A percentile compares a stretch with the other conserved stretches of the same genome.
Evolutionary conservation across 1,139 yeast species (phyloP).

Genomic region (Kluyveromyces sp.): DNA sequence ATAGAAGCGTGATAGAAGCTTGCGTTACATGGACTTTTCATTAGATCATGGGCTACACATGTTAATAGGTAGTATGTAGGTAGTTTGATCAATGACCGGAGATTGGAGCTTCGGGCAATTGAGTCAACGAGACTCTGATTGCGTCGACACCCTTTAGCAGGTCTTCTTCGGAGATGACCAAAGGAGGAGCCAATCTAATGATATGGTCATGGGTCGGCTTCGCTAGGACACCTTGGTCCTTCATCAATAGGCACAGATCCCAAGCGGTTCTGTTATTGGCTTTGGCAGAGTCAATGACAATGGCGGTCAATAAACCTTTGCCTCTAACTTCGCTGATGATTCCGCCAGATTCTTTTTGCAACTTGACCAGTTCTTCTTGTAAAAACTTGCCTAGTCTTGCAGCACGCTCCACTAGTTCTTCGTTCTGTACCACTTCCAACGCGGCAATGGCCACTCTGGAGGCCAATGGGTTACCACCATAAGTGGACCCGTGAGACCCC

Average conservation of each 20-base stretch:
- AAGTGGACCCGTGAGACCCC: slow-evolving; percentile 96
- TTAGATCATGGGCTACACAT: neutral
- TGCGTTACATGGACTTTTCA: too few species aligned
- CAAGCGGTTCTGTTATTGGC: slow-evolving; percentile 91
- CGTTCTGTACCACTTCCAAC: slow-evolving; percentile 81
- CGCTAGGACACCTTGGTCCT: slow-evolving; percentile 82
- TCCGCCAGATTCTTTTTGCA: slow-evolving; percentile 58
- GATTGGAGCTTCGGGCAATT: slow-evolving; percentile 11
- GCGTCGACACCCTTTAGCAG: slow-evolving; percentile 71
- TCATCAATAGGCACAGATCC: slow-evolving; percentile 90
- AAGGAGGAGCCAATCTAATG: slow-evolving; percentile 93
- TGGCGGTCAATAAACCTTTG: slow-evolving; percentile 80
- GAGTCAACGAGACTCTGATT: slow-evolving; percentile 53
- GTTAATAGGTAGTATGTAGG: neutral
- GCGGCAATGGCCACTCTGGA: slow-evolving; percentile 95
- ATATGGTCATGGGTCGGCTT: slow-evolving; percentile 96
- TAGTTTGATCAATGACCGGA: slow-evolving; percentile 6
- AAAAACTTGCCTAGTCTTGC: slow-evolving; percentile 62
- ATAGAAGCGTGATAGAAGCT: too few species aligned
- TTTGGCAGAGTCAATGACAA: slow-evolving; percentile 79
- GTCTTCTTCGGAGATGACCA: slow-evolving; percentile 85
- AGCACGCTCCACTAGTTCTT: slow-evolving; percentile 77
- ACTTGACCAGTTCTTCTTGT: slow-evolving; percentile 55
- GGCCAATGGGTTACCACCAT: slow-evolving; percentile 96
- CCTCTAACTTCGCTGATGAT: slow-evolving; percentile 90